Evolutionary conservation across 768 basidiomycete genomes (phyloP), one percentile per base, ranked within the genome.

Genomic region (Kwoniella heveanensis): DNA sequence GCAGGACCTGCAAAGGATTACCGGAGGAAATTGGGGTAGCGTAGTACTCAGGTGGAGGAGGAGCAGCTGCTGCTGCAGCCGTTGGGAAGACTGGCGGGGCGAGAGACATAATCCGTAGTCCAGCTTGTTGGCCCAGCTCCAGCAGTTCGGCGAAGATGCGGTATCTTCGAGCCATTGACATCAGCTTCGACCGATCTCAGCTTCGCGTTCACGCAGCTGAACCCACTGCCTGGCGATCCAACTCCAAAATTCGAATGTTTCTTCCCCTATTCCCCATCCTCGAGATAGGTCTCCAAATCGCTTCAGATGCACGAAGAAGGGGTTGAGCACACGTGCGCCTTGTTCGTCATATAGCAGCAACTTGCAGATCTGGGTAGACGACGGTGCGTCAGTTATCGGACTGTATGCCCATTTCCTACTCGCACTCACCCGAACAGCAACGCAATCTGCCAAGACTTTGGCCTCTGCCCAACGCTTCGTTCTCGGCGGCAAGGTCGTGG

Each of bases 401-500:
- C 32, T 26, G 17, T 3, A 10, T 1, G 17, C 2, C n/a, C 32
- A 12, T 36, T 7, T 59, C 2, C 12, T 13, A 13, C 26, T 22
- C 39, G 29, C 24, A 64, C 80, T 60, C 65, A 91, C 93, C 83
- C 96, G 94, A 76, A 96, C 83, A 62, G 88, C 90, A 65, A 97
- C 88, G 68, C 91, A 90, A 76, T 99, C 96, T 0, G 91, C 92
- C 1, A 98, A 84, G 1, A 98, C 96, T 79, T 94, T 96, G 2
- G 95, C 95, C 79, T 99, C 96, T 17, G 94, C 93, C 95, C 95
- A 98, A 29, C 95, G 85, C 77, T 98, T 99, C 1, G 93, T 97
- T 9, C 95, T 86, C 5, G 93, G 92, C 0, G 90, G 91, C 8
- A 96, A 82, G 54, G 90, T 89, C 4, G 87, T 87, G 1, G 89